phyloP scores from a whole-genome alignment of 2,329 filamentous ascomycete genomes.

The Apiospora koreana region DNA sequence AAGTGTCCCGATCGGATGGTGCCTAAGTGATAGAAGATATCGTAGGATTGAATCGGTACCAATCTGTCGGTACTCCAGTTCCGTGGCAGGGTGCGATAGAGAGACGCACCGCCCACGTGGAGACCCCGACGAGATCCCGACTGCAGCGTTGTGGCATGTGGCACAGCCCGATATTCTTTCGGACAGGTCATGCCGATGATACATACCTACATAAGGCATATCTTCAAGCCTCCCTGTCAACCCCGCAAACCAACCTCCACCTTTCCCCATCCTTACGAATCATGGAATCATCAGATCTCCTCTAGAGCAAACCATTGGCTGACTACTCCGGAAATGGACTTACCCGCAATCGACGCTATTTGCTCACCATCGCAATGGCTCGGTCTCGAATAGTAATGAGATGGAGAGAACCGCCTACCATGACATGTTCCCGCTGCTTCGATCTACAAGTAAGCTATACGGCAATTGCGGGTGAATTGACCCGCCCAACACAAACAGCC shows the following conservation, averaged over 20 bases:
- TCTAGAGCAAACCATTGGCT: not conserved
- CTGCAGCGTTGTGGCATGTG: not conserved
- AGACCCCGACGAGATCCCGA: not conserved
- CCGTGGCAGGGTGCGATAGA: not conserved
- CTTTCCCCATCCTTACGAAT: not conserved
- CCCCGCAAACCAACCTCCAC: not conserved
- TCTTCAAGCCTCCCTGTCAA: not conserved
- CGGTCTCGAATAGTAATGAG: not conserved
- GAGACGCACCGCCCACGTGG: not conserved
- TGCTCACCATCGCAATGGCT: not conserved
- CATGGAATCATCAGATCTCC: not conserved
- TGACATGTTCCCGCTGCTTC: not conserved
- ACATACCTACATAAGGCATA: not conserved
- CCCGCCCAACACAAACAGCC: not conserved
- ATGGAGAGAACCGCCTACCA: not conserved
- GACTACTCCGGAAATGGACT: not conserved
- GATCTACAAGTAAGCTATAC: not conserved
- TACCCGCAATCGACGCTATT: not conserved
- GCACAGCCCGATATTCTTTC: not conserved
- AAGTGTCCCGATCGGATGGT: not conserved
- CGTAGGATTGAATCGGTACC: not conserved
- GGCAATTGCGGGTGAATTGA: not conserved
- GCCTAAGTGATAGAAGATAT: not conserved
- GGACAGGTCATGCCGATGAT: not conserved
- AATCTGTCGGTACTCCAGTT: not conserved